Evolutionary conservation across 192 early-diverging fungal genomes (phyloP).

Genomic region (Coemansia sp.): DNA sequence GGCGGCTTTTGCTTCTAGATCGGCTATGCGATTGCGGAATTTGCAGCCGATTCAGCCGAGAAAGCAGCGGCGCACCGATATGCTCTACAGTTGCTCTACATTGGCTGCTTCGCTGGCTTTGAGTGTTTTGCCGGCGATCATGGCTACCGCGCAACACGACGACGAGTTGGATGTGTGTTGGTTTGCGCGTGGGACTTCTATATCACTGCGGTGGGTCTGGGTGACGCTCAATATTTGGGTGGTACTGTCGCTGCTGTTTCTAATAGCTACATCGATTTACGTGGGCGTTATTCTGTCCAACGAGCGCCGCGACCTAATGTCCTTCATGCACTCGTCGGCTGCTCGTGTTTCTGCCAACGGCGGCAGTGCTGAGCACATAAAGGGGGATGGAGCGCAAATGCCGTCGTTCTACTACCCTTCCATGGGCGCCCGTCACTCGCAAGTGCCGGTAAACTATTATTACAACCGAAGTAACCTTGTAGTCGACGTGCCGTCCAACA

Average conservation of each 20-base stretch:
- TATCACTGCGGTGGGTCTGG: conserved; percentile 43
- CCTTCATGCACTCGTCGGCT: conserved; percentile 8
- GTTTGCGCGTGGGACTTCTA: conserved; percentile 15
- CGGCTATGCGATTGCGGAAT: conserved; percentile 37
- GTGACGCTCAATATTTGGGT: conserved; percentile 46
- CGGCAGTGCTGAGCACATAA: not conserved
- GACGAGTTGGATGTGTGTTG: conserved; percentile 23
- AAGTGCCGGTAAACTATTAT: not conserved
- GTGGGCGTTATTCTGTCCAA: conserved; percentile 38
- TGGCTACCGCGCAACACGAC: conserved; percentile 25
- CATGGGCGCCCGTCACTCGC: not conserved
- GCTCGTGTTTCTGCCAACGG: not conserved
- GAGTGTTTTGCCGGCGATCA: conserved; percentile 35
- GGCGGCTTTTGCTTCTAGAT: conserved; percentile 30
- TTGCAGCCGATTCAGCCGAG: conserved; percentile 18
- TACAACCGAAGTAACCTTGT: conserved; percentile 1
- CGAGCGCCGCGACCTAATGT: conserved; percentile 37
- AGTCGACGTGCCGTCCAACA: not conserved
- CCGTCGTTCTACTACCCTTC: not conserved
- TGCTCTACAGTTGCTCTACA: conserved; percentile 18
- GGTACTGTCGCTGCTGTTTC: conserved; percentile 26
- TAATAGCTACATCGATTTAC: conserved; percentile 27
- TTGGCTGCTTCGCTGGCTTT: conserved; percentile 19
- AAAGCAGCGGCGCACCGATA: conserved; percentile 17
- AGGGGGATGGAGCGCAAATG: not conserved